Evolutionary conservation across 495 filamentous ascomycete genomes (phyloP).

Genomic region (Talaromyces trachyspermus): DNA sequence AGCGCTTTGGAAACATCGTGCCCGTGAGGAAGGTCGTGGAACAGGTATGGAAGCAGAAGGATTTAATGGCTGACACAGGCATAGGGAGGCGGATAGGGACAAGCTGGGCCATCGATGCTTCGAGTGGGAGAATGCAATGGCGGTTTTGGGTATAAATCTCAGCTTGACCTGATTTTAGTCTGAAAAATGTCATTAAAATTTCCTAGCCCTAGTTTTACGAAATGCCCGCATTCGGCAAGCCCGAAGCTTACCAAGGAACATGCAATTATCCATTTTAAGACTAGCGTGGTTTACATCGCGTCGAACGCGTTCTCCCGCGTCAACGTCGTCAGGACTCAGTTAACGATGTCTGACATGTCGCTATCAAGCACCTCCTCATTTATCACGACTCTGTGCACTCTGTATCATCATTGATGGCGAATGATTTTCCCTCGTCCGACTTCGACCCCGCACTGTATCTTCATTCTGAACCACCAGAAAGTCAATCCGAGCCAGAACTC

Average conservation of each 20-base stretch:
- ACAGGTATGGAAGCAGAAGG: no score
- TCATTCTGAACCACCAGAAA: conserved; percentile 34
- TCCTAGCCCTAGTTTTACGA: not conserved
- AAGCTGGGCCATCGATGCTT: no score
- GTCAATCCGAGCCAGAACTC: conserved; percentile 16
- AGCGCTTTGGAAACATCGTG: no score
- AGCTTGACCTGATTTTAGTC: no score
- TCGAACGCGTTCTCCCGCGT: conserved; percentile 21
- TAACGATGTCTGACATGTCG: not conserved
- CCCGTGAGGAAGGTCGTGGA: no score
- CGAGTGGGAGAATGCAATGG: no score
- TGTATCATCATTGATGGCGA: conserved; percentile 1
- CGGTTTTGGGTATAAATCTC: no score
- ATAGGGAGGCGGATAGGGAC: no score
- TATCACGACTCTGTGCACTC: not conserved
- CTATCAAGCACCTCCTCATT: conserved; percentile 1
- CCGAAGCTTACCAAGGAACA: no score
- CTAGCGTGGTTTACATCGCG: conserved; percentile 28
- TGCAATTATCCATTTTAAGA: conserved; percentile 12
- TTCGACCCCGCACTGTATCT: conserved; percentile 49
- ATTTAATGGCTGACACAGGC: no score
- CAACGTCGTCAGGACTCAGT: not conserved
- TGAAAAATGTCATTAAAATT: no score
- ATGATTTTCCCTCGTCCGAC: conserved; percentile 34
- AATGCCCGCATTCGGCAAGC: no score